These are phyloP conservation scores for Catunica adiposa DNA, from an alignment of 2,329 filamentous ascomycete genomes.

Conservation along the genomic window DNA sequence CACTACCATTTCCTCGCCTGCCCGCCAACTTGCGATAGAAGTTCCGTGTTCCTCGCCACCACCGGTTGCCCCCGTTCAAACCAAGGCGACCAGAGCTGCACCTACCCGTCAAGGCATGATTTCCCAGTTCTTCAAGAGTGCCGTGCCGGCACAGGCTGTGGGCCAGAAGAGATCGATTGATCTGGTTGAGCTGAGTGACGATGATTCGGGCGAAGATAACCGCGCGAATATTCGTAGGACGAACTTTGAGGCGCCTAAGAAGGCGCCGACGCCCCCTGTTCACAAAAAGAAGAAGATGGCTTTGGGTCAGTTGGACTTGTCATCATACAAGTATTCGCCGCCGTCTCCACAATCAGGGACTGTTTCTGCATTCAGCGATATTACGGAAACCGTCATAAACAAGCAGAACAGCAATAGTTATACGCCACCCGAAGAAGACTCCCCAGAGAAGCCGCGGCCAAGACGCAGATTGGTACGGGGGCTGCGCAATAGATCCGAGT, in stretches of 20 bases:
- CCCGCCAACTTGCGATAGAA: slow-evolving; percentile 37
- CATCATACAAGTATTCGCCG: slow-evolving; percentile 11
- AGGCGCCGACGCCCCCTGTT: background rate
- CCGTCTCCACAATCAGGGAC: slow-evolving; percentile 11
- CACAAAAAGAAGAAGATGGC: slow-evolving; percentile 7
- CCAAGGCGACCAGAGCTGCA: background rate
- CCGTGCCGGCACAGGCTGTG: slow-evolving; percentile 15
- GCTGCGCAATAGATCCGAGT: slow-evolving; percentile 12
- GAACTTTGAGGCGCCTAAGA: slow-evolving; percentile 23
- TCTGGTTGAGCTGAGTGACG: slow-evolving; percentile 24
- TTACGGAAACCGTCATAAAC: background rate
- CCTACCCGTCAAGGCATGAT: slow-evolving; percentile 23
- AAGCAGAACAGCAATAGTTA: background rate
- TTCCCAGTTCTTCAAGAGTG: slow-evolving; percentile 19
- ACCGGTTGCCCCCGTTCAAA: background rate
- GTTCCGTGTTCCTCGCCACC: slow-evolving; percentile 79
- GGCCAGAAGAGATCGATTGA: slow-evolving; percentile 14
- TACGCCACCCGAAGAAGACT: background rate
- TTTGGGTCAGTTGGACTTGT: slow-evolving; percentile 8
- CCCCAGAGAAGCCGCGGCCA: background rate
- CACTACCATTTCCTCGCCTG: slow-evolving; percentile 27
- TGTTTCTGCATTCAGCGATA: background rate
- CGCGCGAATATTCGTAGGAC: slow-evolving; percentile 49
- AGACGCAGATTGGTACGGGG: slow-evolving; percentile 15
- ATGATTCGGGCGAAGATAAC: slow-evolving; percentile 39